Evolutionary conservation across 345 rosid species (phyloP), one percentile per base, ranked within the genome.

Genomic region (Gynandropsis gynandra): DNA sequence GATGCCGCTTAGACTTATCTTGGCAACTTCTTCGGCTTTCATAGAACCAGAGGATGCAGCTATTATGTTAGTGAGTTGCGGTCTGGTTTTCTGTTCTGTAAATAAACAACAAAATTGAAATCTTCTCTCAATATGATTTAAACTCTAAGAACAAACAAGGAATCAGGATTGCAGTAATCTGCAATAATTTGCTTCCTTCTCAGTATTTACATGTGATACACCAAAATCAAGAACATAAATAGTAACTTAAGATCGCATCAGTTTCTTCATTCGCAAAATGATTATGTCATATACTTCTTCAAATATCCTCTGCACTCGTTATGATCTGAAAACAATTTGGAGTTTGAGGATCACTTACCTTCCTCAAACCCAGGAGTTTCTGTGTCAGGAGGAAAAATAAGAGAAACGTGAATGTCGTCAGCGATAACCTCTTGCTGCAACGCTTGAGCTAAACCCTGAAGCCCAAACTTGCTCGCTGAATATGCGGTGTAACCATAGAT

Each of bases 371-470:
- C 92, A 0, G 87, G 95, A 47, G 95, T 90, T 7, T 90, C 87
- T 0, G 95, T 90, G 38, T 83, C 95, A 0, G 95, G 95, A 34
- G 96, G 98, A 47, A 83, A 87, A 39, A 87, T 38, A 19, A 87
- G 78, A 51, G 92, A 74, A 43, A 90, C 79, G 61, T 81, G 88
- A 42, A 88, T 85, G 37, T 80, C 72, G 73, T 83, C 82, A 1
- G 57, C 75, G 62, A 90, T 83, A 42, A 83, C 83, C 72, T 87
- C 96, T 57, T 90, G 98, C 47, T 90, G 98, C 72, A 87, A 48
- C 38, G 98, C 87, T 65, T 90, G 95, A 29, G 95, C 98, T 62
- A 90, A 68, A 21, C 96, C 96, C 21, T 84, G 73, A 7, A 87
- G 83, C 12, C 83, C 98, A 58, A 83, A 90, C 59, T 90, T 90